Percentiles rank a stretch among this genome's conserved stretches.
These are phyloP conservation scores for Schizonepeta tenuifolia DNA, from an alignment of 257 asterid species.

Conservation along the genomic window DNA sequence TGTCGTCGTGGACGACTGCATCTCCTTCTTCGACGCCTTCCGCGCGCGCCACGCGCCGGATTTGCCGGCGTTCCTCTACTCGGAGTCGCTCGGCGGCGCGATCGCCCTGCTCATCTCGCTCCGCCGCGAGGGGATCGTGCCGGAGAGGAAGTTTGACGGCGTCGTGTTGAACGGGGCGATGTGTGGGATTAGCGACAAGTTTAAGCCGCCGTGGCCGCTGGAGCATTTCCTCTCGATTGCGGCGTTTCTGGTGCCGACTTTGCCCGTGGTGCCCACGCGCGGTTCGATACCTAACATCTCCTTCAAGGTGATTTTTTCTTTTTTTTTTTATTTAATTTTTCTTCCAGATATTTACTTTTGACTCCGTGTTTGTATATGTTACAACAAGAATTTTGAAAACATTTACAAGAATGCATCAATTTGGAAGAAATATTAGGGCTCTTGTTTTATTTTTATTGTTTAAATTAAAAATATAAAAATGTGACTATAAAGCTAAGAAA, in stretches of 20 bases:
- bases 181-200: constrained; percentile 92
- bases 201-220: constrained; percentile 98
- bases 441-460: too few relatives aligned
- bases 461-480: too few relatives aligned
- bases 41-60: constrained; percentile 48
- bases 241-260: constrained; percentile 73
- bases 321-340: background rate
- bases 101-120: constrained; percentile 79
- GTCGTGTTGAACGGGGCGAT: constrained; percentile 90
- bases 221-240: constrained; percentile 85
- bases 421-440: too few relatives aligned
- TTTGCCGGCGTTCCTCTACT: constrained; percentile 71
- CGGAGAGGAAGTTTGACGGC: constrained; percentile 67
- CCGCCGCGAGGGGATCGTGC: constrained; percentile 57
- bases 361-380: background rate
- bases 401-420: background rate
- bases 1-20: constrained; percentile 78
- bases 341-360: background rate
- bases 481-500: too few relatives aligned
- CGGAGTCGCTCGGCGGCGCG: constrained; percentile 95
- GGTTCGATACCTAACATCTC: constrained; percentile 77
- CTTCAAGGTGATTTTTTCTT: constrained; percentile 63
- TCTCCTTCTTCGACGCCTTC: constrained; percentile 59
- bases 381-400: background rate
- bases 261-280: constrained; percentile 90